These are phyloP conservation scores for Eutrema heterophyllum DNA, from an alignment of 345 rosid species.

Conservation along the genomic window DNA sequence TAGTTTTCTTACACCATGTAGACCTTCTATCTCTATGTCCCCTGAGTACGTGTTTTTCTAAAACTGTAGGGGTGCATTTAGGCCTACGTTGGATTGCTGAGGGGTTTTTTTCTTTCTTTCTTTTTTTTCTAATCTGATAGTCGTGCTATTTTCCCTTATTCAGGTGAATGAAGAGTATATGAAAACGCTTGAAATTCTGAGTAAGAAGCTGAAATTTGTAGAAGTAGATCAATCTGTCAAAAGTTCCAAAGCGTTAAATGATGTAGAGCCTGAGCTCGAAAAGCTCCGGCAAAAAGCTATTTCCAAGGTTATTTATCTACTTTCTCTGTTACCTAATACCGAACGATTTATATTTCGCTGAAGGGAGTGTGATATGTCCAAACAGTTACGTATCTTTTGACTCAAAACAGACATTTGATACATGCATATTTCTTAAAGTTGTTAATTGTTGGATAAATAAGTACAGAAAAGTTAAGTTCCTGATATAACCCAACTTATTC, in stretches of 20 bases:
- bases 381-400: background rate
- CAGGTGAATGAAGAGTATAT: constrained; percentile 94
- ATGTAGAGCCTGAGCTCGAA: constrained; percentile 97
- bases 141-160: constrained; percentile 27
- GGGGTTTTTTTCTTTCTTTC: background rate
- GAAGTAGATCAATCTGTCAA: constrained; percentile 73
- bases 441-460: background rate
- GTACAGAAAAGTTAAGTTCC: background rate
- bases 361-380: constrained; percentile 3
- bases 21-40: background rate
- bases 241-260: constrained; percentile 85
- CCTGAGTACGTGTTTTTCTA: background rate
- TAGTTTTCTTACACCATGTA: background rate
- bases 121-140: background rate
- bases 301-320: constrained; percentile 60
- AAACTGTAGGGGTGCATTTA: constrained; percentile 6
- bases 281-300: constrained; percentile 94
- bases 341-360: background rate
- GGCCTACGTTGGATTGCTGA: background rate
- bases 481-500: background rate
- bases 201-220: constrained; percentile 87
- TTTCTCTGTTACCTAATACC: background rate
- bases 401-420: background rate
- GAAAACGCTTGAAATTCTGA: constrained; percentile 81
- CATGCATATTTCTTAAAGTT: background rate